Evolutionary conservation across 2,329 filamentous ascomycete species (phyloP), one percentile per base, ranked within the genome.

Genomic region (Talaromyces sp.): DNA sequence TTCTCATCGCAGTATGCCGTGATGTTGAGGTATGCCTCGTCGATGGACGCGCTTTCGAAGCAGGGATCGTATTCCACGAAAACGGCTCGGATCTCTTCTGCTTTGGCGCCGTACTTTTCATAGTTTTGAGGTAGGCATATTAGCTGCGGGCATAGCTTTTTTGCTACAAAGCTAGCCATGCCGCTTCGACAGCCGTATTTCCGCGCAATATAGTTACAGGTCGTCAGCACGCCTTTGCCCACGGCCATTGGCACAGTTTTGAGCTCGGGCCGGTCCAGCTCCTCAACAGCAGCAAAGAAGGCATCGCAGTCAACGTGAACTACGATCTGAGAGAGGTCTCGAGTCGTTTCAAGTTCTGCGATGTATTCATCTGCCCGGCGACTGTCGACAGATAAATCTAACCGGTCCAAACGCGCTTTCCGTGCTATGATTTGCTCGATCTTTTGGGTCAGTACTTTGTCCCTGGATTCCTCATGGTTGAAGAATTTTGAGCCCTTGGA

Each of bases 401-500:
- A 78, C 55, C 85, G 87, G 67, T 96, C 90, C 5, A 98, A 83
- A 60, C 87, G 85, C 2, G 81, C 80, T 74, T 96, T 96, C 71
- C 88, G 90, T 12, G 83, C 82, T 51, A 95, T 76, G 61, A 97
- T 94, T 50, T 85, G 84, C 59, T 88, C 86, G 68, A 98, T 97
- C 75, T 96, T 97, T 61, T 88, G 82, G 0, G 94, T 97, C 23
- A 98, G 84, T 52, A 85, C 83, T 69, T 89, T 89, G 79, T 98
- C 94, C 68, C 88, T 89, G 61, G 79, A 83, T 73, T 96, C 89
- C 75, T 99, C 95, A 63, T 93, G 91, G 68, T 89, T 91, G 83
- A 98, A 99, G 79, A 89, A 99, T 74, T 96, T 97, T 67, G 92
- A 96, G 55, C 95, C 95, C 73, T 96, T 97, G 16, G 92, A 97